A percentile compares a stretch with the other conserved stretches of the same genome.
Evolutionary conservation across 2,329 filamentous ascomycete genomes (phyloP).

Genomic region (Colletotrichum agaves): DNA sequence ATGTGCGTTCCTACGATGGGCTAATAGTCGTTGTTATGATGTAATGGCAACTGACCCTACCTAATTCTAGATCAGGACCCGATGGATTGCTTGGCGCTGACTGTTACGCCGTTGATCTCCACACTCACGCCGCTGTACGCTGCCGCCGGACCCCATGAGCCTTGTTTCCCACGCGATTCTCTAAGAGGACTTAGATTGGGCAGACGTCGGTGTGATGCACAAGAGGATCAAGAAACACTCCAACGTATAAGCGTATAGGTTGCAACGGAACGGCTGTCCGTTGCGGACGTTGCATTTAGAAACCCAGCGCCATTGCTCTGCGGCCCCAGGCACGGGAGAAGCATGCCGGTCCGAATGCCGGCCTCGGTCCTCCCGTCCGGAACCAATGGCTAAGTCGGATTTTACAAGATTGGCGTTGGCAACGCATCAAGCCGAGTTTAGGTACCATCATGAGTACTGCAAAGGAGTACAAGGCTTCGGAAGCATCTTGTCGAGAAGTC

Average conservation of each 20-base stretch:
- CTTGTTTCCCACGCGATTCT: neutral
- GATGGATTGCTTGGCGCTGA: slow-evolving; percentile 13
- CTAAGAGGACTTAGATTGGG: too few relatives aligned
- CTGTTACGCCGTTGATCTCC: slow-evolving; percentile 1
- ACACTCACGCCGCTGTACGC: neutral
- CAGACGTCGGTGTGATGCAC: neutral
- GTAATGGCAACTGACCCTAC: slow-evolving; percentile 2
- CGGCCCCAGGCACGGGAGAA: neutral
- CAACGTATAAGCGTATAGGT: too few relatives aligned
- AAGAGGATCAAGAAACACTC: neutral
- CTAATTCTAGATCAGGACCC: slow-evolving; percentile 7
- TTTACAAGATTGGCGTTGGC: neutral
- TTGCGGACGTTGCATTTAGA: neutral
- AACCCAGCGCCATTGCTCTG: neutral
- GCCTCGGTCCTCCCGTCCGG: neutral
- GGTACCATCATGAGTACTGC: neutral
- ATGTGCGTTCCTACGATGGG: neutral
- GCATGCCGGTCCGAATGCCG: neutral
- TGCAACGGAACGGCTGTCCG: neutral
- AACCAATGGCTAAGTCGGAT: neutral
- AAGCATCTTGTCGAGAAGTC: neutral
- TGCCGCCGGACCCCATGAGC: neutral
- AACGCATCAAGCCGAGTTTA: neutral
- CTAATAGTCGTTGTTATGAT: slow-evolving; percentile 2
- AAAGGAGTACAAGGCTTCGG: neutral